These are phyloP conservation scores for Trematosphaeria pertusa DNA, from an alignment of 2,329 filamentous ascomycete species.

Conservation along the genomic window DNA sequence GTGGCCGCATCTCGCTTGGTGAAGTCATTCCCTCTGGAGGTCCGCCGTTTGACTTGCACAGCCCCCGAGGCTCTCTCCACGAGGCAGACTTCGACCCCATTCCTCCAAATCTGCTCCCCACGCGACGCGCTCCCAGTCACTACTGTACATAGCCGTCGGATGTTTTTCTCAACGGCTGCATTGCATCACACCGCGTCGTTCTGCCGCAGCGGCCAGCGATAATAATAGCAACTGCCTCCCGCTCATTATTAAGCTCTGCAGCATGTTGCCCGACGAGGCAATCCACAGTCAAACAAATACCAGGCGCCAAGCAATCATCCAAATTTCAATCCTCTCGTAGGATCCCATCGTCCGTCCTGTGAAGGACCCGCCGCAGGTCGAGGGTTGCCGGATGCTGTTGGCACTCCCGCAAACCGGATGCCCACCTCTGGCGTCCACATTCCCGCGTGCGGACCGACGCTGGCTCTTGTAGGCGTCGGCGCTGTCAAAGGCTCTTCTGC, in stretches of 20 bases:
- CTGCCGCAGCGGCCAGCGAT: conserved; percentile 13
- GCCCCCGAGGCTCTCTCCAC: conserved; percentile 32
- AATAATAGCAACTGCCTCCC: conserved; percentile 15
- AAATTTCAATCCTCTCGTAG: conserved; percentile 48
- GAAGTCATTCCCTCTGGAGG: conserved; percentile 9
- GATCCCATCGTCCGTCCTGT: conserved; percentile 50
- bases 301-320: conserved; percentile 25
- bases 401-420: conserved; percentile 72
- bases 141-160: not conserved
- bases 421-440: conserved; percentile 84
- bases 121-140: conserved; percentile 11
- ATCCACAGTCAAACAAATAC: not conserved
- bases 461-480: conserved; percentile 50
- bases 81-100: conserved; percentile 40
- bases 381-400: conserved; percentile 37
- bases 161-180: conserved; percentile 14
- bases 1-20: conserved; percentile 1
- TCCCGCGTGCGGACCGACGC: conserved; percentile 50
- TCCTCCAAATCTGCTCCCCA: conserved; percentile 15
- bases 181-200: conserved; percentile 20
- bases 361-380: conserved; percentile 43
- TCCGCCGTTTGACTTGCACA: conserved; percentile 23
- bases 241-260: not conserved
- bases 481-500: conserved; percentile 64
- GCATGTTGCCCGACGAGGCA: not conserved